Evolutionary conservation across 345 rosid genomes (phyloP), one percentile per base, ranked within the genome.

Genomic region (Populus pruinosa): DNA sequence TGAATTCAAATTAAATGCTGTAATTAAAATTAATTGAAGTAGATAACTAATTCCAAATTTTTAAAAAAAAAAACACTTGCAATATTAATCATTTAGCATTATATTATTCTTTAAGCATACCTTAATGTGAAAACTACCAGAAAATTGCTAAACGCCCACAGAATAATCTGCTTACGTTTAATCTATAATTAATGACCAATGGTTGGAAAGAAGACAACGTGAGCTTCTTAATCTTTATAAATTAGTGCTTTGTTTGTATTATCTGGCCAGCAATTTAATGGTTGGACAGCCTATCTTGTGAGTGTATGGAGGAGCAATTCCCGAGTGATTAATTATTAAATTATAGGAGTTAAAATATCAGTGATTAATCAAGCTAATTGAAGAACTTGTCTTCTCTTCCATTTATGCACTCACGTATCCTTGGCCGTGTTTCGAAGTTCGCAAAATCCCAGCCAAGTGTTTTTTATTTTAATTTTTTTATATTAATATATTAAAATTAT

Each of bases 251-350:
- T 13, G 6, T 16, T 25, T 35, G 12, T 31, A 16, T 35, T 65
- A 16, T 65, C 69, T 39, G 43, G 43, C 43, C 8, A 8, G 50
- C 50, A 47, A 47, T 13, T 17, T 31, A 35, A 1, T 21, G 61
- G 64, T 1, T 59, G 64, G 27, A 3, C 64, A 23, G 29, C 35
- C 16, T 5, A 47, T 44, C 21, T 69, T 69, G 6, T 69, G 23
- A 4, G 20, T 13, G 59, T 20, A 13, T 14, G 50, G 39, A 70
- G 80, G 78, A 76, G 78, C 82, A 81, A 78, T 78, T 76, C 76
- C 84, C 66, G 27, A 76, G 73, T 5, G 27, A 44, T 63, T 25
- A 69, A 56, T 4, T 21, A 78, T 61, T 63, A 61, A 66, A 65
- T 61, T 79, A 62, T 33, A 33, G 5, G 5, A 33, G 36, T 33